Percentiles rank a stretch among this genome's conserved stretches.
Conservation (phyloP, 1,139 yeast species). For the Pichia sp. region DNA sequence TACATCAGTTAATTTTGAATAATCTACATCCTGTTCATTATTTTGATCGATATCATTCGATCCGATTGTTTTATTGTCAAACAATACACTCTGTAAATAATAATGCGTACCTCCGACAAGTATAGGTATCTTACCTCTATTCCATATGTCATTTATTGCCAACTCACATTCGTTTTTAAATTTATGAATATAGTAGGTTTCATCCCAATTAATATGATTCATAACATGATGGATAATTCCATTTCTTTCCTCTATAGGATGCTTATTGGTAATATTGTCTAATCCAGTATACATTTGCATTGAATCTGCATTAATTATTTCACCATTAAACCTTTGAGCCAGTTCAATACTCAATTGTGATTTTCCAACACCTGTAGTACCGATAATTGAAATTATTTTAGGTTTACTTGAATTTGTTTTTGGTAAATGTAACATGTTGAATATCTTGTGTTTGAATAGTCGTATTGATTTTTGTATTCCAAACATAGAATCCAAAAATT, state of each 20-base stretch:
- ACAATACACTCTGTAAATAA: constrained; percentile 71
- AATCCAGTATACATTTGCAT: constrained; percentile 84
- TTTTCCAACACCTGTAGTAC: constrained; percentile 98
- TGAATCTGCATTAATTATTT: constrained; percentile 90
- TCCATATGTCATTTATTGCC: constrained; percentile 56
- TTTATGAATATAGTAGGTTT: constrained; percentile 77
- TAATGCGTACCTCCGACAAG: constrained; percentile 96
- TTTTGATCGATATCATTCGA: constrained; percentile 24
- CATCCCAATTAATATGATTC: constrained; percentile 74
- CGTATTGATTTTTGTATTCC: constrained; percentile 21
- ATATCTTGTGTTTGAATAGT: background rate
- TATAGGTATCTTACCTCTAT: constrained; percentile 70
- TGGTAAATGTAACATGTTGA: background rate
- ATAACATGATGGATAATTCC: constrained; percentile 81
- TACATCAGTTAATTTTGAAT: constrained; percentile 25
- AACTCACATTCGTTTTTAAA: constrained; percentile 65
- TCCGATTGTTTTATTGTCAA: constrained; percentile 56
- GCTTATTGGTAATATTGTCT: constrained; percentile 84
- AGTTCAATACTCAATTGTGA: constrained; percentile 79
- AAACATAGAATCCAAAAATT: too few relatives aligned
- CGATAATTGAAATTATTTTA: constrained; percentile 36
- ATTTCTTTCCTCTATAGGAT: constrained; percentile 68
- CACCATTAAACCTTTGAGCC: constrained; percentile 76
- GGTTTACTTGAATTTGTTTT: background rate
- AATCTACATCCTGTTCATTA: constrained; percentile 29